phyloP scores from a whole-genome alignment of 179 eudicot species.

The Monotropa hypopitys region DNA sequence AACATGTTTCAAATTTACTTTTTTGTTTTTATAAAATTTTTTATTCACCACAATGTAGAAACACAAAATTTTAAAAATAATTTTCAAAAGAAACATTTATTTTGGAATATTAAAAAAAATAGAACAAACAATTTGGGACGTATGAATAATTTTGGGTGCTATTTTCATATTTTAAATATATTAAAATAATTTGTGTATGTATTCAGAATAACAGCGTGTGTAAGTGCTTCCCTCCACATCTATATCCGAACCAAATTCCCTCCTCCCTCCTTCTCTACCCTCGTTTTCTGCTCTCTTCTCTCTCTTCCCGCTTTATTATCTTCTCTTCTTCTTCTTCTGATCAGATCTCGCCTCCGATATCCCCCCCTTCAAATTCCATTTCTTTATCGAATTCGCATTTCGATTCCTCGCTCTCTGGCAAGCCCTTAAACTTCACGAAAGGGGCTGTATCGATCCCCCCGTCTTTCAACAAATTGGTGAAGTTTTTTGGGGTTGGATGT shows the following conservation, averaged over 20 bases:
- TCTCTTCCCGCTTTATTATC: conserved; percentile 16
- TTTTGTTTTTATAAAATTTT: too few species aligned
- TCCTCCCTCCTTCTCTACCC: conserved; percentile 11
- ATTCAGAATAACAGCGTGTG: too few species aligned
- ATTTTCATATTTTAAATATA: too few species aligned
- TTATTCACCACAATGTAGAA: too few species aligned
- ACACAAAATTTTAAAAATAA: too few species aligned
- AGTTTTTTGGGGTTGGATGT: conserved; percentile 4
- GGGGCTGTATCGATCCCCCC: conserved; percentile 4
- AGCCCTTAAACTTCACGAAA: background rate
- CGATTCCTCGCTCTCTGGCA: background rate
- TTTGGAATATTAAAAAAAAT: too few species aligned
- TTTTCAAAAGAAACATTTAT: too few species aligned
- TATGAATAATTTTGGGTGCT: too few species aligned
- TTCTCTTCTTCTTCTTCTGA: conserved; percentile 1
- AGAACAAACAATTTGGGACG: too few species aligned
- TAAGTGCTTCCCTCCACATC: conserved; percentile 44
- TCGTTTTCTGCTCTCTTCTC: conserved; percentile 16
- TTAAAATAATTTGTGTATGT: too few species aligned
- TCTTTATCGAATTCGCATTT: background rate
- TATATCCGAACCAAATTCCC: conserved; percentile 49
- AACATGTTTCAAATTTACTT: too few species aligned
- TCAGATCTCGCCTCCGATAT: conserved; percentile 7
- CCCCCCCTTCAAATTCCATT: background rate
- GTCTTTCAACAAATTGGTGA: background rate